Evolutionary conservation across 139 green algal genomes (phyloP).

Genomic region (Chlorella vulgaris): DNA sequence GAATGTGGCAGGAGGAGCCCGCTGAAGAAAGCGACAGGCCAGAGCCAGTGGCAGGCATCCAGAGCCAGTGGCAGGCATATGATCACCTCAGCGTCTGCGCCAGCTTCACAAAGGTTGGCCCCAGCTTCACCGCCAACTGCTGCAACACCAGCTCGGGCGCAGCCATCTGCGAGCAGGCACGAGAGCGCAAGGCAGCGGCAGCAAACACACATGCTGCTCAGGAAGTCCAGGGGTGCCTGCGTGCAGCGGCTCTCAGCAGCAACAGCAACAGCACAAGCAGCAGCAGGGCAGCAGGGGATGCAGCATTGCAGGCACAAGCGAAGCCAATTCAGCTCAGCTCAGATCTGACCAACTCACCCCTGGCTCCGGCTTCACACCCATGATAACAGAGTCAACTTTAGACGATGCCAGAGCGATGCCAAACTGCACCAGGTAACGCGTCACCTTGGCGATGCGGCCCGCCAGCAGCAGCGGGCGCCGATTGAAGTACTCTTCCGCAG

Average conservation of each 20-base stretch:
- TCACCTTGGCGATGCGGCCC: conserved; percentile 17
- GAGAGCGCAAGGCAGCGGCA: background rate
- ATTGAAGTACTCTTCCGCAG: conserved; percentile 20
- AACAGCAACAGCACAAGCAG: background rate
- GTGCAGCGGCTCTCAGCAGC: background rate
- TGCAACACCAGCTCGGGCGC: conserved; percentile 54
- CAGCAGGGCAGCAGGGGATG: background rate
- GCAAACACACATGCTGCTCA: background rate
- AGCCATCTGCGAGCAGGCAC: background rate
- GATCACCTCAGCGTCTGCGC: conserved; percentile 72
- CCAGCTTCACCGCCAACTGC: conserved; percentile 70
- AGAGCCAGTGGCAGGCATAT: too few relatives aligned
- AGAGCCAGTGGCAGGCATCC: too few relatives aligned
- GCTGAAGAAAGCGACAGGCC: too few relatives aligned
- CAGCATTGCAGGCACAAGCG: background rate
- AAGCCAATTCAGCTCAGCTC: too few relatives aligned
- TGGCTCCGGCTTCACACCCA: background rate
- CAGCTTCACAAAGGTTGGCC: conserved; percentile 91
- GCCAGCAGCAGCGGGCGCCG: conserved; percentile 10
- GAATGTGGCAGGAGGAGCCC: too few relatives aligned
- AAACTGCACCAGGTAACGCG: conserved; percentile 14
- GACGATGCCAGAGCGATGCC: background rate
- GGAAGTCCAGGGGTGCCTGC: background rate
- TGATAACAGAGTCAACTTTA: background rate
- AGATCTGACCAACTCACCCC: background rate